These are phyloP conservation scores for Pseudopediastrum boryanum DNA, from an alignment of 139 green algal species.

Conservation along the genomic window DNA sequence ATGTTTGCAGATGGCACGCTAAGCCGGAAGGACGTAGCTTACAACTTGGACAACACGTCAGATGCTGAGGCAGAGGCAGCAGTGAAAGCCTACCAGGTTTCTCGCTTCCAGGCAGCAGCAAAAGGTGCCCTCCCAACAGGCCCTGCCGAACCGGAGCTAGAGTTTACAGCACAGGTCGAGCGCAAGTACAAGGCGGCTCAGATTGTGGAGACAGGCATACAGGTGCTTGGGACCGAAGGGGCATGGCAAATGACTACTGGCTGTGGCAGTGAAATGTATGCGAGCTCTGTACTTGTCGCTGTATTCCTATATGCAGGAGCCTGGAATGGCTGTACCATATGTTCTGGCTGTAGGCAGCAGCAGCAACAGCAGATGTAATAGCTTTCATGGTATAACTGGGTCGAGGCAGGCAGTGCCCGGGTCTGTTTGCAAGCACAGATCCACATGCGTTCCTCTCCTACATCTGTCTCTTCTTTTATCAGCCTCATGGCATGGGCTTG, in stretches of 20 bases:
- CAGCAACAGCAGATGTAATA: background rate
- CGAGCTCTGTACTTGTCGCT: background rate
- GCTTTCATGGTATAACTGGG: too few species aligned
- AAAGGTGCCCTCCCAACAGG: conserved; percentile 36
- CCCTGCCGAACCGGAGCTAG: conserved; percentile 34
- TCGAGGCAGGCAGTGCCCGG: too few species aligned
- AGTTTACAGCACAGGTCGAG: conserved; percentile 54
- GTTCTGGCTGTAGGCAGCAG: background rate
- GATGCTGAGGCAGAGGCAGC: conserved; percentile 44
- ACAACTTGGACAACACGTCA: conserved; percentile 12
- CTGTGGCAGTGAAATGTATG: background rate
- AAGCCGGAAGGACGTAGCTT: conserved; percentile 10
- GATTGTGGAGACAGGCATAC: conserved; percentile 56
- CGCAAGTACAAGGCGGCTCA: conserved; percentile 64
- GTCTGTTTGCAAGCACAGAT: too few species aligned
- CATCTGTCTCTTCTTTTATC: too few species aligned
- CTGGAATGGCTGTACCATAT: background rate
- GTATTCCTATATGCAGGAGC: background rate
- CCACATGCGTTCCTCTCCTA: too few species aligned
- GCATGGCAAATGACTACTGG: background rate
- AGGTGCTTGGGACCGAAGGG: conserved; percentile 32
- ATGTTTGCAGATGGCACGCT: background rate
- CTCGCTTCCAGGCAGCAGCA: conserved; percentile 39
- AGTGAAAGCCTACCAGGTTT: conserved; percentile 45
- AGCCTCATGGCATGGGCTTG: too few species aligned